A percentile compares a stretch with the other conserved stretches of the same genome.
Conservation (phyloP, 345 rosid species). For the Populus nigra region DNA sequence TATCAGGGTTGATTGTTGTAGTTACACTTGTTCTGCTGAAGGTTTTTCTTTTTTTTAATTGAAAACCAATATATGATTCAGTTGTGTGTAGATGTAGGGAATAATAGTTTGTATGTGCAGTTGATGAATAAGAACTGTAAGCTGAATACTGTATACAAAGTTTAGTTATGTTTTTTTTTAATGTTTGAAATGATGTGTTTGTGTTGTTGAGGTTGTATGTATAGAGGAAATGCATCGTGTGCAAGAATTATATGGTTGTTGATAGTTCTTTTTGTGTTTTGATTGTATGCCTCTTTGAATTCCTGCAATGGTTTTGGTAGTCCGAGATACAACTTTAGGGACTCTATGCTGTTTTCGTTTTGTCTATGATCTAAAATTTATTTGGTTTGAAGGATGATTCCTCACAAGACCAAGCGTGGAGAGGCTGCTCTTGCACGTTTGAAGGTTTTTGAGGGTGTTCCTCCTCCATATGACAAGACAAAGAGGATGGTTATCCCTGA, state of each 20-base stretch:
- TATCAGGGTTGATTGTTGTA: neutral
- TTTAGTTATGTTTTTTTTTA: neutral
- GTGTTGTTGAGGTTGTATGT: neutral
- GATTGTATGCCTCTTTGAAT: neutral
- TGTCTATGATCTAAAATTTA: neutral
- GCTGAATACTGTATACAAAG: neutral
- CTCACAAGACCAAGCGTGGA: conserved; percentile 37
- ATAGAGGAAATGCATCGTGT: neutral
- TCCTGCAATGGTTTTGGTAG: neutral
- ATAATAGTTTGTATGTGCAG: neutral
- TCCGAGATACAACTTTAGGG: neutral
- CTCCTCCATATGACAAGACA: conserved; percentile 32
- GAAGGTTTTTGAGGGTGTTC: conserved; percentile 36
- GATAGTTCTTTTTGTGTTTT: neutral
- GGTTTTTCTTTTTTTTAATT: neutral
- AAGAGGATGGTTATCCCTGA: conserved; percentile 38
- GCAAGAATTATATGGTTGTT: neutral
- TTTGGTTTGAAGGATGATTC: conserved; percentile 28
- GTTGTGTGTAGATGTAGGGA: neutral
- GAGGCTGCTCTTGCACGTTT: conserved; percentile 38
- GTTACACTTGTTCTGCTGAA: neutral
- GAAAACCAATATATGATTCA: neutral
- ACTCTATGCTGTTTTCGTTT: neutral
- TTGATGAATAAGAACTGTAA: neutral
- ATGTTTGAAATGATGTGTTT: neutral